Evolutionary conservation across 257 asterid species (phyloP).

Genomic region (Capsicum baccatum): DNA sequence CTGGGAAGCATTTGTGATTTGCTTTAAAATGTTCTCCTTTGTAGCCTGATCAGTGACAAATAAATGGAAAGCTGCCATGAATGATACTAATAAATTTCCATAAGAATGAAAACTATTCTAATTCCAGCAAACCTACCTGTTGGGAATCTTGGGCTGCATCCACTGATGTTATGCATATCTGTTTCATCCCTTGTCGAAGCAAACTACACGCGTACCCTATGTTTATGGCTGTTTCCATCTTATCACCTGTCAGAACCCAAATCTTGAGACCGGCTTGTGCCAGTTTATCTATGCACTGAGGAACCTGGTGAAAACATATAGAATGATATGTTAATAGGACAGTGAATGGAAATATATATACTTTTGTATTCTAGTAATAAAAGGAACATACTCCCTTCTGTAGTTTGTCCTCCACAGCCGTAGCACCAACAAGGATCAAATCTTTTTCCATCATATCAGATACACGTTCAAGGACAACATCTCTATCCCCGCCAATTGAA

Average conservation of each 20-base stretch:
- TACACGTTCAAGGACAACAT: constrained; percentile 77
- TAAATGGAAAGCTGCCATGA: constrained; percentile 23
- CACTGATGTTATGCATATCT: constrained; percentile 63
- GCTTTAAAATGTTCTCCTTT: constrained; percentile 74
- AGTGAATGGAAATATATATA: constrained; percentile 6
- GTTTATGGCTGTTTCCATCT: constrained; percentile 99
- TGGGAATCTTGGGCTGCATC: constrained; percentile 54
- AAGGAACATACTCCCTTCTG: constrained; percentile 84
- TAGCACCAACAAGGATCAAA: constrained; percentile 93
- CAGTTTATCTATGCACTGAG: constrained; percentile 97
- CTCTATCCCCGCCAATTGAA: constrained; percentile 83
- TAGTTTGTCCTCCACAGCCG: constrained; percentile 99
- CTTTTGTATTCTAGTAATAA: not conserved
- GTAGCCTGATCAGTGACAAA: constrained; percentile 52
- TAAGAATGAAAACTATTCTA: not conserved
- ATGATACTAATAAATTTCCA: not conserved
- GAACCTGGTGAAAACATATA: constrained; percentile 63
- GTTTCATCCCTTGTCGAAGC: constrained; percentile 99
- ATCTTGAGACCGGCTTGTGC: constrained; percentile 98
- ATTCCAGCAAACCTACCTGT: constrained; percentile 57
- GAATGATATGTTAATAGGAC: not conserved
- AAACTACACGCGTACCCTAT: constrained; percentile 96
- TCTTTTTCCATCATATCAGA: constrained; percentile 93
- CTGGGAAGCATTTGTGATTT: constrained; percentile 81
- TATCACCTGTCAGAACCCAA: constrained; percentile 99